These are phyloP conservation scores for Ceratobasidium sp. DNA, from an alignment of 1,284 basidiomycete species.

Conservation along the genomic window DNA sequence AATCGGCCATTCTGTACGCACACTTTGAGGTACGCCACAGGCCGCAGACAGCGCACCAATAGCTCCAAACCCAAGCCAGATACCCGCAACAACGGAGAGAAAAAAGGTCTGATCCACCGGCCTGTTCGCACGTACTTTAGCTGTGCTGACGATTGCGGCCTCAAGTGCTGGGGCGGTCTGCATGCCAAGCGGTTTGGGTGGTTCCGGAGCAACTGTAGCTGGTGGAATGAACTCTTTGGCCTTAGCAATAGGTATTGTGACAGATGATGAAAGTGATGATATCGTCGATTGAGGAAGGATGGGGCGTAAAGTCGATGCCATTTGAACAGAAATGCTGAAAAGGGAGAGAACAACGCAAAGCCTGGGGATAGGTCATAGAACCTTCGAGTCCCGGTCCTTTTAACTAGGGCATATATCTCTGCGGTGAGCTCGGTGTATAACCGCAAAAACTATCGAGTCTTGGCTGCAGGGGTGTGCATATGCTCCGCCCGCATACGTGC, in stretches of 20 bases:
- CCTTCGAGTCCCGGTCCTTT: constrained; percentile 12
- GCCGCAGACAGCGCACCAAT: constrained; percentile 39
- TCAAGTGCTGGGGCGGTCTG: constrained; percentile 4
- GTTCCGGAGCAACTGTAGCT: not conserved
- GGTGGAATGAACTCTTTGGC: not conserved
- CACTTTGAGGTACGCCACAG: constrained; percentile 41
- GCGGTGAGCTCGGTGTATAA: not conserved
- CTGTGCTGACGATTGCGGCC: constrained; percentile 1
- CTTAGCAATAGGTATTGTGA: not conserved
- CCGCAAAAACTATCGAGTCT: not conserved
- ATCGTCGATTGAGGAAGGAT: constrained; percentile 2
- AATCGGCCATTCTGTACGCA: constrained; percentile 42
- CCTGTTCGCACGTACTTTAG: constrained; percentile 14
- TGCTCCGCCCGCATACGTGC: constrained; percentile 16
- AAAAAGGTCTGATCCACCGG: constrained; percentile 29
- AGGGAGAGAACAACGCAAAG: not conserved
- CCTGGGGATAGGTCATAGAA: constrained; percentile 23
- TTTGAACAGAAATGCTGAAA: not conserved
- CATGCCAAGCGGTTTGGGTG: constrained; percentile 9
- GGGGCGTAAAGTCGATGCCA: not conserved
- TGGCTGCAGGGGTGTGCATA: not conserved
- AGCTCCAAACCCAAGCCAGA: constrained; percentile 41
- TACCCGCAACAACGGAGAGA: constrained; percentile 37
- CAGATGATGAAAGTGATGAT: constrained; percentile 7
- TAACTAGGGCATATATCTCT: not conserved